Evolutionary conservation across 805 yeast species (phyloP), one percentile per base, ranked within the genome.

Genomic region (Cyberlindnera sargentensis): DNA sequence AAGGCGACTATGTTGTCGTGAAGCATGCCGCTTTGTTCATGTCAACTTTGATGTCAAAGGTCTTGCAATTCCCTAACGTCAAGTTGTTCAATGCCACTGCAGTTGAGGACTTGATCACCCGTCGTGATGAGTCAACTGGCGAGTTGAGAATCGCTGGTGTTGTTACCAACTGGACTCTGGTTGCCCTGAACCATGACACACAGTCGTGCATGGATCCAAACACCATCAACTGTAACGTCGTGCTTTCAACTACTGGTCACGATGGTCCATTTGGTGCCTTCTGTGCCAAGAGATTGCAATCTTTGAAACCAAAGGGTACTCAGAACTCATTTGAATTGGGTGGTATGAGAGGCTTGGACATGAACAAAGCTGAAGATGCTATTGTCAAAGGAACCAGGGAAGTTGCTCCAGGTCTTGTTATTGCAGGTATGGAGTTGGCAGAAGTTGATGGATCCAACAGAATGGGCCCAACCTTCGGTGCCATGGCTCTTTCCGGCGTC

Each of bases 221-320:
- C 39, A 41, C 43, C 29, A 41, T 41, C 37, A 41, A 41, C 39
- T 35, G 39, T 31, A 41, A 41, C 28, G 78, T 84, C 44, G 77
- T 83, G 45, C 68, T 84, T 45, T 81, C 88, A 11, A 78, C 88
- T 49, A 77, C 87, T 30, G 91, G 90, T 46, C 90, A 83, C 58
- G 91, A 83, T 60, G 90, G 91, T 56, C 89, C 88, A 41, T 80
- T 82, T 65, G 90, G 90, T 47, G 89, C 90, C 6, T 82, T 81
- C 67, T 74, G 79, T 48, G 88, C 84, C 49, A 83, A 83, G 71
- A 75, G 90, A 64, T 70, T 77, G 79, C 31, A 36, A 25, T 15
- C 39, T 27, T 20, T 36, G 32, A 36, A 31, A 36, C 39, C 39
- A 27, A 36, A 15, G 39, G 30, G 31, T 3, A 36, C 33, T 11